A percentile compares a stretch with the other conserved stretches of the same genome.
Evolutionary conservation across 148 eudicot species (phyloP).

Genomic region (Diospyros lotus): DNA sequence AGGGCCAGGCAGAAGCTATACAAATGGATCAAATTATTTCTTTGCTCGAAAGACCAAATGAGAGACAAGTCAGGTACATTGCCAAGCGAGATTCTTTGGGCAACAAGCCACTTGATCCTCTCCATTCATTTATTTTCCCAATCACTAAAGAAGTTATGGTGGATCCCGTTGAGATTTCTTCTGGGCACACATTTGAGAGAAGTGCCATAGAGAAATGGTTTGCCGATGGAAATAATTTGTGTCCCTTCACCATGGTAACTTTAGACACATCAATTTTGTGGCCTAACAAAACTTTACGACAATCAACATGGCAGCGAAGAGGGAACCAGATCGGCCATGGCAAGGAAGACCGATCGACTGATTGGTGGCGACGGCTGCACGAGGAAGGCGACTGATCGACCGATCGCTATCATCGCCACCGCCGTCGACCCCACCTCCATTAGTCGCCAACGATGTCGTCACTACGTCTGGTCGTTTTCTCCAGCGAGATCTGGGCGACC

Average conservation of each 20-base stretch:
- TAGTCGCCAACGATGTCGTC: too few relatives aligned
- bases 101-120: slow-evolving; percentile 35
- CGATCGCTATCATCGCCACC: too few relatives aligned
- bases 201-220: slow-evolving; percentile 39
- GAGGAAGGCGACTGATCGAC: too few relatives aligned
- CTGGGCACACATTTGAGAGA: slow-evolving; percentile 43
- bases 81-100: slow-evolving; percentile 36
- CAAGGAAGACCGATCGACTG: too few relatives aligned
- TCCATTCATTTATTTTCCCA: slow-evolving; percentile 39
- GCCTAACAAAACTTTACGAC: slow-evolving; percentile 42
- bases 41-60: slow-evolving; percentile 31
- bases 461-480: too few relatives aligned
- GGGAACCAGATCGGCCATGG: too few relatives aligned
- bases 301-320: too few relatives aligned
- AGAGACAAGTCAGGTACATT: slow-evolving; percentile 31
- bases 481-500: too few relatives aligned
- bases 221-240: slow-evolving; percentile 24
- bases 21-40: slow-evolving; percentile 44
- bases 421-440: too few relatives aligned
- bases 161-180: slow-evolving; percentile 42
- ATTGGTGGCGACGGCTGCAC: too few relatives aligned
- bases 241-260: slow-evolving; percentile 29
- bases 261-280: slow-evolving; percentile 26
- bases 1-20: slow-evolving; percentile 43
- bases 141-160: slow-evolving; percentile 43